A percentile compares a stretch with the other conserved stretches of the same genome.
These are phyloP conservation scores for Sporisorium graminicola DNA, from an alignment of 1,284 basidiomycete species.

Conservation along the genomic window DNA sequence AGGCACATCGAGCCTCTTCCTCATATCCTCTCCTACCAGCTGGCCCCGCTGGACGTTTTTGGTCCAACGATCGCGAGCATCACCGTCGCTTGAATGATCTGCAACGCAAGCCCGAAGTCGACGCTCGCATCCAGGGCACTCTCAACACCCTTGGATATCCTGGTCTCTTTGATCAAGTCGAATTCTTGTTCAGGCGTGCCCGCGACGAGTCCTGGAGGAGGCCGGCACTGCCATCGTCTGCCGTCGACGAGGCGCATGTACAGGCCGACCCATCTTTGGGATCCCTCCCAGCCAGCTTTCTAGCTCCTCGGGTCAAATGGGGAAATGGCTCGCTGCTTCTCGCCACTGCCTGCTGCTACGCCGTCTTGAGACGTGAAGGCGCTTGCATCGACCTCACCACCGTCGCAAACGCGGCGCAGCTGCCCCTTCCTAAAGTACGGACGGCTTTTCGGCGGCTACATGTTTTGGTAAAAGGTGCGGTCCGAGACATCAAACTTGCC, in stretches of 20 bases:
- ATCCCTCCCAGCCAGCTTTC: not conserved
- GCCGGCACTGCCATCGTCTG: not conserved
- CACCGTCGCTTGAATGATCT: slow-evolving; percentile 4
- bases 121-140: slow-evolving; percentile 24
- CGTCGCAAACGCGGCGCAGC: slow-evolving; percentile 27
- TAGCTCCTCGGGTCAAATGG: slow-evolving; percentile 28
- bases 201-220: slow-evolving; percentile 25
- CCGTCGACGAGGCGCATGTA: not conserved
- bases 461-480: slow-evolving; percentile 19
- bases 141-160: slow-evolving; percentile 20
- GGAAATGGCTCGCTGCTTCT: slow-evolving; percentile 23
- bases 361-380: slow-evolving; percentile 34
- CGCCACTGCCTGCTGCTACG: slow-evolving; percentile 48
- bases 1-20: not conserved
- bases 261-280: not conserved
- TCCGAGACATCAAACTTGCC: slow-evolving; percentile 22
- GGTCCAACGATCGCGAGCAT: slow-evolving; percentile 21
- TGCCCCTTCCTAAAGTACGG: slow-evolving; percentile 14
- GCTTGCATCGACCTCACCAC: slow-evolving; percentile 23
- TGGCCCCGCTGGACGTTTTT: slow-evolving; percentile 2
- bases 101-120: slow-evolving; percentile 33
- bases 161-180: slow-evolving; percentile 24
- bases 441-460: slow-evolving; percentile 21
- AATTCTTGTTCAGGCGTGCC: slow-evolving; percentile 38
- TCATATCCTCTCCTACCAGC: not conserved